Evolutionary conservation across 116 monocot species (phyloP).

Genomic region (Phalaenopsis hybrid): DNA sequence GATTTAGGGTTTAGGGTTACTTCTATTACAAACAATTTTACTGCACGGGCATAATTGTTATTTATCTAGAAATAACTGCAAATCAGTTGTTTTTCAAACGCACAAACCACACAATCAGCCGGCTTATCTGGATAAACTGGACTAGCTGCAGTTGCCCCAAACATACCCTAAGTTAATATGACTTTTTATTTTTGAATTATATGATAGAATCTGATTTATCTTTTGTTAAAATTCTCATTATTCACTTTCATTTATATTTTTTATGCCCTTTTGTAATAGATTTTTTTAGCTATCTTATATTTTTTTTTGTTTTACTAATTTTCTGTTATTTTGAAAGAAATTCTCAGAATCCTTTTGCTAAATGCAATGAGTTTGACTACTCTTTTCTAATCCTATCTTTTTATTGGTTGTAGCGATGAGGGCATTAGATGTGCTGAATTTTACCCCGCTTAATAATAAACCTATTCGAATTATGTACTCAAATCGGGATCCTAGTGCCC

Average conservation of each 20-base stretch:
- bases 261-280: background rate
- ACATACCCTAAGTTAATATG: background rate
- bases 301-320: background rate
- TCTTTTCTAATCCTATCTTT: background rate
- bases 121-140: no score
- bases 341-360: no score
- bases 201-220: background rate
- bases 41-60: no score
- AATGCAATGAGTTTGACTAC: background rate
- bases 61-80: no score
- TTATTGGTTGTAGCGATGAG: slow-evolving; percentile 32
- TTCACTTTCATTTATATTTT: background rate
- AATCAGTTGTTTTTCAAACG: no score
- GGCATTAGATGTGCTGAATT: slow-evolving; percentile 56
- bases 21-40: no score
- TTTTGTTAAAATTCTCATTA: background rate
- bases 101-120: no score
- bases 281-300: background rate
- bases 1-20: no score
- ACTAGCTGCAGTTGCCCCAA: no score
- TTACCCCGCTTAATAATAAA: slow-evolving; percentile 45
- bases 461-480: slow-evolving; percentile 69
- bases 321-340: background rate
- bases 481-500: slow-evolving; percentile 52
- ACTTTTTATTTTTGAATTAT: background rate